Conservation (phyloP, 2,329 filamentous ascomycete genomes). For the Aspergillus caelatus region DNA sequence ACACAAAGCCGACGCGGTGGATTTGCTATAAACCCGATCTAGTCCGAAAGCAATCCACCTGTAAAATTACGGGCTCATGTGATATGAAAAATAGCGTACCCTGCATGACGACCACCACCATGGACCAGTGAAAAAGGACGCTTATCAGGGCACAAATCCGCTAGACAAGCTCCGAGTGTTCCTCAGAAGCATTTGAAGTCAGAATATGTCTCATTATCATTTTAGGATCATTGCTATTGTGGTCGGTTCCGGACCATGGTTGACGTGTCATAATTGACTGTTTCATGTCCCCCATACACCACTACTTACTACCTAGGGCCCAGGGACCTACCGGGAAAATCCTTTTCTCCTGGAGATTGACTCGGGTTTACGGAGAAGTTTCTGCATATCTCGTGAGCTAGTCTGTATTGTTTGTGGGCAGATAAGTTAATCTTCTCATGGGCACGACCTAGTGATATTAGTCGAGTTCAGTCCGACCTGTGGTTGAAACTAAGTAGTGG, state of each 20-base stretch:
- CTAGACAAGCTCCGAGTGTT: not conserved
- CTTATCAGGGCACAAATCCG: slow-evolving; percentile 1
- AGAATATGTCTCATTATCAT: slow-evolving; percentile 7
- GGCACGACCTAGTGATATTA: not conserved
- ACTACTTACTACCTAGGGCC: not conserved
- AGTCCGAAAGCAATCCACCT: slow-evolving; percentile 10
- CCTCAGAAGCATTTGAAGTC: not conserved
- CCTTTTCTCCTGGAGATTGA: not conserved
- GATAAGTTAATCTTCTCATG: not conserved
- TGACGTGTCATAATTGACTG: slow-evolving; percentile 20
- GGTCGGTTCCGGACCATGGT: slow-evolving; percentile 19
- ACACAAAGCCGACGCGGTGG: not conserved
- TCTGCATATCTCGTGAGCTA: too few species aligned
- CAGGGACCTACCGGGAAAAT: slow-evolving; percentile 1
- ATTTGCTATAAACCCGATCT: not conserved
- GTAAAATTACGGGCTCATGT: slow-evolving; percentile 11
- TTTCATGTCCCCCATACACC: slow-evolving; percentile 5
- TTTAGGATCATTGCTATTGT: slow-evolving; percentile 8
- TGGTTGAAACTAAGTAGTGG: slow-evolving; percentile 14
- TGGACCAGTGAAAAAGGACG: not conserved
- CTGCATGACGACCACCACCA: slow-evolving; percentile 6
- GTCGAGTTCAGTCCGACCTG: slow-evolving; percentile 4
- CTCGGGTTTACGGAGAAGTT: not conserved
- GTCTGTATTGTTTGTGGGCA: not conserved
- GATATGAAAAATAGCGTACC: slow-evolving; percentile 7